Evolutionary conservation across 768 basidiomycete species (phyloP).

Genomic region (Kwoniella sp.): DNA sequence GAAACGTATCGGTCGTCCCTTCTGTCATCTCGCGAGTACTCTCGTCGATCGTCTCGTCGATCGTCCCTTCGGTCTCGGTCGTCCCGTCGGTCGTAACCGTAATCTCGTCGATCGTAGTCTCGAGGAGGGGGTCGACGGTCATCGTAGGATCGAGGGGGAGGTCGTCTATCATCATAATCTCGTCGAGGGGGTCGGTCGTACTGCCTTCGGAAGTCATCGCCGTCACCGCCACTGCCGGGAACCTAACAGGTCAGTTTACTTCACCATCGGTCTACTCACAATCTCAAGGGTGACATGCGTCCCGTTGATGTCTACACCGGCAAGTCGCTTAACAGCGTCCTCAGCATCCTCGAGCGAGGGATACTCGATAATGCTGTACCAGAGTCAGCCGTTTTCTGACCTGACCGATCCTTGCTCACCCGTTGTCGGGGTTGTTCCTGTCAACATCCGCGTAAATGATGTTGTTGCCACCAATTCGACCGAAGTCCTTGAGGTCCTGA

Average conservation of each 20-base stretch:
- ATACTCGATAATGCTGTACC: constrained; percentile 78
- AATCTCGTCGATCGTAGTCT: constrained; percentile 26
- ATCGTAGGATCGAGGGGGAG: constrained; percentile 48
- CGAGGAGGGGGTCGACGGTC: constrained; percentile 51
- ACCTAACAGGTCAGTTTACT: constrained; percentile 50
- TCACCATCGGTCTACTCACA: constrained; percentile 46
- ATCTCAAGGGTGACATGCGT: constrained; percentile 33
- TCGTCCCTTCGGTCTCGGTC: constrained; percentile 26
- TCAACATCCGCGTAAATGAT: constrained; percentile 92
- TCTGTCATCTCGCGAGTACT: constrained; percentile 57
- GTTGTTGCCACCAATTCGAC: constrained; percentile 81
- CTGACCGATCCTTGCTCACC: constrained; percentile 56
- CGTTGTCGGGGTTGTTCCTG: constrained; percentile 75
- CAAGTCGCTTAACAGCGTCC: constrained; percentile 80
- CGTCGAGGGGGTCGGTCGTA: constrained; percentile 10
- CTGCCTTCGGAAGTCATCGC: constrained; percentile 4
- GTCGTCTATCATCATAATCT: constrained; percentile 34
- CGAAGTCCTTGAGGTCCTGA: constrained; percentile 98
- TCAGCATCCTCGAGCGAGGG: constrained; percentile 83
- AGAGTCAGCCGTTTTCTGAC: not conserved
- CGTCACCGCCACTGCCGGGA: constrained; percentile 16
- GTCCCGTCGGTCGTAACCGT: constrained; percentile 18
- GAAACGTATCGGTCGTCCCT: constrained; percentile 18
- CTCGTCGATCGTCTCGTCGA: constrained; percentile 45
- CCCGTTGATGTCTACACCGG: constrained; percentile 70